These are phyloP conservation scores for Nicotiana otophora DNA, from an alignment of 257 asterid species.

Conservation along the genomic window DNA sequence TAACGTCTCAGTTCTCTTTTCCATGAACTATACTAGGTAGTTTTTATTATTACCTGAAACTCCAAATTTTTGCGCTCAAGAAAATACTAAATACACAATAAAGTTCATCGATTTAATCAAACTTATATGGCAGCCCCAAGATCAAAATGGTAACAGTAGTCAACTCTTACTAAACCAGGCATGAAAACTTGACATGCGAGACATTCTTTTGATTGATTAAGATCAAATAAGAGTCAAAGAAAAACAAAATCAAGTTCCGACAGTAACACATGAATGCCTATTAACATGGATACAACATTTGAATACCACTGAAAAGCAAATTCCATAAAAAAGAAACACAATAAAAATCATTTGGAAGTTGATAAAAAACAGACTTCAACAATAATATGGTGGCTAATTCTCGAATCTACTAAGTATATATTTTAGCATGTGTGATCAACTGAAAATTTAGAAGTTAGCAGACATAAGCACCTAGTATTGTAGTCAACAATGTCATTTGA, in stretches of 20 bases:
- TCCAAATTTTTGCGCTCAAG: background rate
- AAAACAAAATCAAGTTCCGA: background rate
- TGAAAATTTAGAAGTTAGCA: constrained; percentile 1
- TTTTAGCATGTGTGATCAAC: background rate
- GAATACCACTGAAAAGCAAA: background rate
- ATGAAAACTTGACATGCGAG: background rate
- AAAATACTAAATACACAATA: background rate
- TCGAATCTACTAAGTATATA: background rate
- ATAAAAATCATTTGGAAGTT: background rate
- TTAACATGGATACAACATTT: background rate
- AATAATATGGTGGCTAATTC: background rate
- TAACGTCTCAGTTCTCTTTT: background rate
- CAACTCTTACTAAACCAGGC: background rate
- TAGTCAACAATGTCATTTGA: constrained; percentile 78
- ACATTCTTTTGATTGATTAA: background rate
- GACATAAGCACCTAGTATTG: constrained; percentile 69
- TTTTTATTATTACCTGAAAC: background rate
- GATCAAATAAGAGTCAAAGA: background rate
- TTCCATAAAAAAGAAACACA: background rate
- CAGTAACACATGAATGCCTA: background rate
- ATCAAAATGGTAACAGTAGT: background rate
- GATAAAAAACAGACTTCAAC: background rate
- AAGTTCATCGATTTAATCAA: background rate
- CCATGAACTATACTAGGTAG: background rate
- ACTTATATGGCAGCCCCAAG: background rate